Evolutionary conservation across 202 grass and related monocot genomes (phyloP), one percentile per base, ranked within the genome.

Genomic region (Hordeum pubiflorum): DNA sequence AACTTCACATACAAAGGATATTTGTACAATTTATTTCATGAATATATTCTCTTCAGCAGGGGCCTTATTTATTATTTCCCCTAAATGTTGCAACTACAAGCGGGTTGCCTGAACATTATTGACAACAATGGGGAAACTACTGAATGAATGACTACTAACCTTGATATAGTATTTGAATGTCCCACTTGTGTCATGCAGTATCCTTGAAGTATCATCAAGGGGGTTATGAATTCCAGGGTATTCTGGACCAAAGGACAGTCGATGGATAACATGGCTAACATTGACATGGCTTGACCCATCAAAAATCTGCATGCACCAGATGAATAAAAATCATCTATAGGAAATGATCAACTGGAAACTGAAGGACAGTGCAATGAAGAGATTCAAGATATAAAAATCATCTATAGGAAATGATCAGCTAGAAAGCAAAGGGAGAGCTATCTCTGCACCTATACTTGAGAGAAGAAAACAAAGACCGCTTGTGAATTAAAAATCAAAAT

Each of bases 131-230:
- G 3, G 58, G 18, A 76, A 56, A 57, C n/a, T 33, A 56, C n/a
- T 67, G 27, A 56, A 71, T 64, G 43, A 72, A 75, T 57, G 44
- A 4, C n/a, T 29, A 75, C 61, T 86, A 63, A 96, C 96, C 92
- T 99, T 99, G 66, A 99, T 99, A 81, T 99, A 99, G 59, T 99
- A 99, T 84, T 99, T 99, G 81, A 96, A 99, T 39, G 92, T 91
- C 56, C 96, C 96, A 87, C 92, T 93, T 73, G 90, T 31, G 20
- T 95, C 92, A 83, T 91, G 92, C 57, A 99, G 87, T 77, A 95
- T 96, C 80, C 96, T 94, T 58, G 89, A 69, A 79, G 85, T 93
- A 10, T 80, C 92, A 85, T 99, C 96, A 83, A 99, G 87, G 44
- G 96, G 96, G 82, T 99, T 99, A 83, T 96, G 70, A 85, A 90